phyloP scores from a whole-genome alignment of 1,284 basidiomycete species.

The Trametes hirsuta region DNA sequence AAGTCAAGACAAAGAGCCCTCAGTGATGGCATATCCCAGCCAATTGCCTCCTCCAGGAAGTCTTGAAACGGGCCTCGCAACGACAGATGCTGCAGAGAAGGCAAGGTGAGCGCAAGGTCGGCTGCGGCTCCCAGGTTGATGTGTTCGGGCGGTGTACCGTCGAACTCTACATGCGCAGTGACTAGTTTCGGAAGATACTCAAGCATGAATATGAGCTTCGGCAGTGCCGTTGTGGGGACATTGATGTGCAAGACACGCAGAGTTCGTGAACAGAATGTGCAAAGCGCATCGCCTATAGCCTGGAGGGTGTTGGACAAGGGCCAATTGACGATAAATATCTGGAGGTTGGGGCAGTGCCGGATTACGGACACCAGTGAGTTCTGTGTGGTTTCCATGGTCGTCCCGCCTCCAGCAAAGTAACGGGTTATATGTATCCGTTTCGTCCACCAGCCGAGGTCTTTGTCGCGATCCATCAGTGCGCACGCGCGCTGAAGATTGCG shows the following conservation, averaged over 20 bases:
- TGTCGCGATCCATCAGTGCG: slow-evolving; percentile 49
- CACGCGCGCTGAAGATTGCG: slow-evolving; percentile 51
- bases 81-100: slow-evolving; percentile 60
- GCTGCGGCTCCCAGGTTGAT: slow-evolving; percentile 59
- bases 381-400: slow-evolving; percentile 47
- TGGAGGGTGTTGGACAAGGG: slow-evolving; percentile 59
- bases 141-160: slow-evolving; percentile 33
- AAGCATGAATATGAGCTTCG: slow-evolving; percentile 70
- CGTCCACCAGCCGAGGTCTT: slow-evolving; percentile 65
- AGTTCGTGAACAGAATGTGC: slow-evolving; percentile 47
- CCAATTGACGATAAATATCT: slow-evolving; percentile 69
- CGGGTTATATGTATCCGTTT: slow-evolving; percentile 63
- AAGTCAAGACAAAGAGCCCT: slow-evolving; percentile 58
- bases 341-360: slow-evolving; percentile 65
- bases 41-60: slow-evolving; percentile 66
- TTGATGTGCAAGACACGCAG: slow-evolving; percentile 64
- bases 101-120: slow-evolving; percentile 57
- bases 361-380: slow-evolving; percentile 54
- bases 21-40: slow-evolving; percentile 66
- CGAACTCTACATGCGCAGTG: slow-evolving; percentile 58
- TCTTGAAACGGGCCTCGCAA: slow-evolving; percentile 60
- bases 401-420: slow-evolving; percentile 43
- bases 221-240: slow-evolving; percentile 53
- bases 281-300: slow-evolving; percentile 62
- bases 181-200: slow-evolving; percentile 57